Conservation (phyloP, 148 eudicot genomes). For the Drosera capensis region DNA sequence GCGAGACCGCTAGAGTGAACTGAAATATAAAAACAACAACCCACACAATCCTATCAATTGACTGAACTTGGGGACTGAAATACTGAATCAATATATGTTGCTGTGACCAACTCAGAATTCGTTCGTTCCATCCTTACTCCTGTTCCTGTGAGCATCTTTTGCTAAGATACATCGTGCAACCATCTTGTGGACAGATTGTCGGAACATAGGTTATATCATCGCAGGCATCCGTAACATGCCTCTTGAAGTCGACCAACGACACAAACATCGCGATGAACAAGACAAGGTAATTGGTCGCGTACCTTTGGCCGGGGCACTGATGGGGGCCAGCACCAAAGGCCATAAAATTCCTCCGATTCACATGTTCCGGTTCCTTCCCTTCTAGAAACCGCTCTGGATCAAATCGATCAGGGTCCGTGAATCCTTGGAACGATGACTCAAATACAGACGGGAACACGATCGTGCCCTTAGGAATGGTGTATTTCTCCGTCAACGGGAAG, state of each 20-base stretch:
- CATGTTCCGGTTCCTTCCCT: conserved; percentile 45
- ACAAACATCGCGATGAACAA: conserved; percentile 62
- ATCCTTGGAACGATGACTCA: conserved; percentile 86
- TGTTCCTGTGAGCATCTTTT: no score
- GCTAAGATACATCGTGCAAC: conserved; percentile 54
- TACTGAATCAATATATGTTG: no score
- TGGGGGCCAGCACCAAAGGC: conserved; percentile 83
- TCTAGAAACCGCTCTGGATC: conserved; percentile 82
- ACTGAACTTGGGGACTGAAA: no score
- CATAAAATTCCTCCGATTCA: conserved; percentile 46
- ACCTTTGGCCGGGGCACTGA: conserved; percentile 83
- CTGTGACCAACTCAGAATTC: no score
- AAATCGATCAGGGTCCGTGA: conserved; percentile 43
- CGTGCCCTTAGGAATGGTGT: conserved; percentile 55
- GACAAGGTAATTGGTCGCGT: conserved; percentile 53
- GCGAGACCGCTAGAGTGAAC: no score
- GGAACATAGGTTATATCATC: conserved; percentile 62
- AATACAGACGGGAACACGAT: conserved; percentile 74
- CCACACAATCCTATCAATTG: no score
- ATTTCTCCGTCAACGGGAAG: conserved; percentile 32
- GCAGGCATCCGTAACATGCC: conserved; percentile 57
- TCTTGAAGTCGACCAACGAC: conserved; percentile 45
- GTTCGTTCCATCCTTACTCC: no score
- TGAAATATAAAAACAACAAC: no score
- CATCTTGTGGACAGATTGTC: conserved; percentile 75